Evolutionary conservation across 768 basidiomycete genomes (phyloP).

Genomic region (Termitomyces sp.): DNA sequence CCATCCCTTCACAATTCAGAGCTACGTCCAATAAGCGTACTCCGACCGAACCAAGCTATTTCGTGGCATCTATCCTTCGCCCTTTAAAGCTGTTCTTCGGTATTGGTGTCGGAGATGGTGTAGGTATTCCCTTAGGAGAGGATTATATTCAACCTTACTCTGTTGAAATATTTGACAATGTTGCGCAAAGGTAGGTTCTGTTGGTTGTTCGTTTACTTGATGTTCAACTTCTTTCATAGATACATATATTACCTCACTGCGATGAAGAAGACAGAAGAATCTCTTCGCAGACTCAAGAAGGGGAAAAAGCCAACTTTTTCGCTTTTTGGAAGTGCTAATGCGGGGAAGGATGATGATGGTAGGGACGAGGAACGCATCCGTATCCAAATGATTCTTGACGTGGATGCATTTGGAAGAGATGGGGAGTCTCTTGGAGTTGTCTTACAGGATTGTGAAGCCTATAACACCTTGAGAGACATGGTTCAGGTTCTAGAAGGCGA

Average conservation of each 20-base stretch:
- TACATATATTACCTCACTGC: constrained; percentile 77
- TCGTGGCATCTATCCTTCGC: constrained; percentile 75
- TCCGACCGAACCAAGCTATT: constrained; percentile 82
- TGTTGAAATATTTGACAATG: constrained; percentile 66
- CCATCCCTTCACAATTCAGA: constrained; percentile 88
- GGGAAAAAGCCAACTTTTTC: constrained; percentile 78
- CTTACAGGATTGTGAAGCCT: constrained; percentile 48
- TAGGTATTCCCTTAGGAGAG: constrained; percentile 56
- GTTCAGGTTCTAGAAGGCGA: constrained; percentile 43
- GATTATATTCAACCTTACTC: constrained; percentile 47
- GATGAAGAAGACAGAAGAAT: constrained; percentile 93
- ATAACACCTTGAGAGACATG: constrained; percentile 53
- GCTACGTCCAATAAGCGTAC: constrained; percentile 73
- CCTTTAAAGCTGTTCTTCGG: constrained; percentile 77
- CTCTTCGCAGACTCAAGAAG: constrained; percentile 81
- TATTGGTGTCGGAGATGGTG: constrained; percentile 50
- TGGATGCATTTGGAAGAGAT: constrained; percentile 79
- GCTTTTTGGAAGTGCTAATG: constrained; percentile 58
- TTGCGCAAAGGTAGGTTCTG: constrained; percentile 55
- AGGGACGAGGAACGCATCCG: constrained; percentile 89
- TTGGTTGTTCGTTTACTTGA: background rate
- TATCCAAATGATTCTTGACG: constrained; percentile 80
- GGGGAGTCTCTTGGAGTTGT: constrained; percentile 67
- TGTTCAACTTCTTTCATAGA: constrained; percentile 31
- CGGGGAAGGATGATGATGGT: constrained; percentile 59